Percentiles rank a stretch among this genome's conserved stretches.
Evolutionary conservation across 805 yeast species (phyloP).

Genomic region (Cyberlindnera mycetangii): DNA sequence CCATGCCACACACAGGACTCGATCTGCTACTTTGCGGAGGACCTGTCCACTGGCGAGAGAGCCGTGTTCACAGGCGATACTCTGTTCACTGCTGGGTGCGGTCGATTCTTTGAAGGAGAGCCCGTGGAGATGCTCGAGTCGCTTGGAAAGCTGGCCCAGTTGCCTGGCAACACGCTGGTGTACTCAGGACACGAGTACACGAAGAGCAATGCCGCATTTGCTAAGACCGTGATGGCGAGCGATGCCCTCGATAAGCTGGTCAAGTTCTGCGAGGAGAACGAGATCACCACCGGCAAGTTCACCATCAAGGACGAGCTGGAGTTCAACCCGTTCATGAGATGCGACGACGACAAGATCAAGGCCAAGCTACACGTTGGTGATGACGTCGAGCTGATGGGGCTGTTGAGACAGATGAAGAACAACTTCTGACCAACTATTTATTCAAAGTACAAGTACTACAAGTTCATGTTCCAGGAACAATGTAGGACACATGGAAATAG

Average conservation of each 20-base stretch:
- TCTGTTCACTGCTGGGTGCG: constrained; percentile 90
- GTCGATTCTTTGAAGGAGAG: constrained; percentile 92
- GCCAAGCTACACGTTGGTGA: constrained; percentile 52
- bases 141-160: constrained; percentile 52
- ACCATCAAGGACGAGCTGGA: constrained; percentile 79
- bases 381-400: constrained; percentile 61
- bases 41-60: constrained; percentile 52
- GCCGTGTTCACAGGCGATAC: constrained; percentile 97
- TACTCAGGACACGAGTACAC: constrained; percentile 98
- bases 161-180: constrained; percentile 70
- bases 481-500: neutral
- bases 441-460: neutral
- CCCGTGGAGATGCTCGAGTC: constrained; percentile 77
- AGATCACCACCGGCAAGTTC: constrained; percentile 79
- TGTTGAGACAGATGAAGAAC: constrained; percentile 76
- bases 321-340: constrained; percentile 88
- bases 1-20: constrained; percentile 99
- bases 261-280: constrained; percentile 49
- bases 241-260: constrained; percentile 53
- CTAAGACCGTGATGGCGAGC: constrained; percentile 48
- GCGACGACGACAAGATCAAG: constrained; percentile 60
- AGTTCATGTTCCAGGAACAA: neutral
- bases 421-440: constrained; percentile 18
- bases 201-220: constrained; percentile 72
- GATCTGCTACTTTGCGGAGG: constrained; percentile 78